Evolutionary conservation across 768 basidiomycete species (phyloP).

Genomic region (Lanmaoa pseudosensibilis): DNA sequence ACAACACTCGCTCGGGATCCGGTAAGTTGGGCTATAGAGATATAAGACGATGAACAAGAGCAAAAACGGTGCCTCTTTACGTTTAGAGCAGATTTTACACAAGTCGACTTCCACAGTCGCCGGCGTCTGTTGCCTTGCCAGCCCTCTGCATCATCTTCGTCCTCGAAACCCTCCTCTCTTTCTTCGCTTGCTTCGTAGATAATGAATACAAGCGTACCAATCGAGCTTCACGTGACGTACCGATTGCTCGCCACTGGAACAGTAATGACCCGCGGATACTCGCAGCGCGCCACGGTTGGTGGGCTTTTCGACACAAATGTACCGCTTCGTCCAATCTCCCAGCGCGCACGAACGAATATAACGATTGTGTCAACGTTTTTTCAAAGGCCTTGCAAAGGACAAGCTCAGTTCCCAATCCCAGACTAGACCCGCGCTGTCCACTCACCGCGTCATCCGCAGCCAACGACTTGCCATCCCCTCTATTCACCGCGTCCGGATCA

Average conservation of each 20-base stretch:
- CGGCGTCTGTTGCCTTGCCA: slow-evolving; percentile 79
- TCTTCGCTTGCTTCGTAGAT: slow-evolving; percentile 46
- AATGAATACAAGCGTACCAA: slow-evolving; percentile 32
- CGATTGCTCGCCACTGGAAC: slow-evolving; percentile 73
- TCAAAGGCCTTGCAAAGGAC: slow-evolving; percentile 66
- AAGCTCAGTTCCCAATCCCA: neutral
- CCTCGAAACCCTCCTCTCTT: slow-evolving; percentile 47
- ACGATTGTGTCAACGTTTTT: slow-evolving; percentile 67
- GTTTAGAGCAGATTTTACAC: slow-evolving; percentile 74
- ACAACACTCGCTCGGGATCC: slow-evolving; percentile 78
- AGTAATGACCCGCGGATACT: slow-evolving; percentile 80
- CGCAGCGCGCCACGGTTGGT: slow-evolving; percentile 92
- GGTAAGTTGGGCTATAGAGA: slow-evolving; percentile 52
- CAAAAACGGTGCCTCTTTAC: slow-evolving; percentile 36
- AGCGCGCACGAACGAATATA: slow-evolving; percentile 81
- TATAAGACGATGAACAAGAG: slow-evolving; percentile 4
- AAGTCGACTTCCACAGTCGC: slow-evolving; percentile 85
- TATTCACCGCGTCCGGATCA: slow-evolving; percentile 78
- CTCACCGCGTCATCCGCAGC: slow-evolving; percentile 80
- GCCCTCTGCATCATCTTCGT: slow-evolving; percentile 42
- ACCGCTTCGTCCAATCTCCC: slow-evolving; percentile 86
- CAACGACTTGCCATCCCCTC: slow-evolving; percentile 56
- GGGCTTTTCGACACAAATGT: slow-evolving; percentile 74
- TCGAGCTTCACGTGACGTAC: slow-evolving; percentile 40
- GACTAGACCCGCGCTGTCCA: neutral